A percentile compares a stretch with the other conserved stretches of the same genome.
Evolutionary conservation across 352 stramenopile species (phyloP).

Genomic region (Globisporangium nunn): DNA sequence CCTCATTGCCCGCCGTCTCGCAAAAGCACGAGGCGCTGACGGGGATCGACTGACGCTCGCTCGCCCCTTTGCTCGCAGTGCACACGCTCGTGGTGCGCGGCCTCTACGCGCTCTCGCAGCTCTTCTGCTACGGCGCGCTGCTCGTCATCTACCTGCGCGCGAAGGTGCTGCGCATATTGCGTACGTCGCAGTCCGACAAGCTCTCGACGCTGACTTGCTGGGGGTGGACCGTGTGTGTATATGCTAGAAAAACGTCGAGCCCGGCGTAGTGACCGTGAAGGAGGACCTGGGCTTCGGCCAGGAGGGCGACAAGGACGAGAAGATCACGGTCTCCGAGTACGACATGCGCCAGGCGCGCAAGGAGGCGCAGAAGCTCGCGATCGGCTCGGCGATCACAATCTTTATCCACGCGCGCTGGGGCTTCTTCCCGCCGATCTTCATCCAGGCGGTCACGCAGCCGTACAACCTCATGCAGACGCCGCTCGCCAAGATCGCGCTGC

Average conservation of each 20-base stretch:
- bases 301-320: constrained; percentile 63
- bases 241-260: constrained; percentile 66
- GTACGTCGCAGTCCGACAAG: no score
- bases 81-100: constrained; percentile 46
- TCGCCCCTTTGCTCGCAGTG: constrained; percentile 20
- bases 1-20: background rate
- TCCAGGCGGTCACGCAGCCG: constrained; percentile 74
- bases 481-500: constrained; percentile 61
- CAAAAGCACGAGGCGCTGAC: no score
- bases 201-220: background rate
- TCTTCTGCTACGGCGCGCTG: constrained; percentile 56
- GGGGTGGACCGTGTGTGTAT: background rate
- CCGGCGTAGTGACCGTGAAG: constrained; percentile 62
- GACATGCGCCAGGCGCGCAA: constrained; percentile 66
- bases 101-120: constrained; percentile 56
- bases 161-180: constrained; percentile 18
- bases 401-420: constrained; percentile 76
- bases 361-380: constrained; percentile 67
- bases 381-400: constrained; percentile 55
- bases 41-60: no score
- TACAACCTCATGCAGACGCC: constrained; percentile 62
- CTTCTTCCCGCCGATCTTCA: constrained; percentile 77
- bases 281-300: constrained; percentile 76
- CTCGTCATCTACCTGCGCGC: constrained; percentile 57
- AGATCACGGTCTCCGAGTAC: constrained; percentile 78